Percentiles rank a stretch among this genome's conserved stretches.
phyloP scores from a whole-genome alignment of 2,329 filamentous ascomycete species.

The Scedosporium aurantiacum region DNA sequence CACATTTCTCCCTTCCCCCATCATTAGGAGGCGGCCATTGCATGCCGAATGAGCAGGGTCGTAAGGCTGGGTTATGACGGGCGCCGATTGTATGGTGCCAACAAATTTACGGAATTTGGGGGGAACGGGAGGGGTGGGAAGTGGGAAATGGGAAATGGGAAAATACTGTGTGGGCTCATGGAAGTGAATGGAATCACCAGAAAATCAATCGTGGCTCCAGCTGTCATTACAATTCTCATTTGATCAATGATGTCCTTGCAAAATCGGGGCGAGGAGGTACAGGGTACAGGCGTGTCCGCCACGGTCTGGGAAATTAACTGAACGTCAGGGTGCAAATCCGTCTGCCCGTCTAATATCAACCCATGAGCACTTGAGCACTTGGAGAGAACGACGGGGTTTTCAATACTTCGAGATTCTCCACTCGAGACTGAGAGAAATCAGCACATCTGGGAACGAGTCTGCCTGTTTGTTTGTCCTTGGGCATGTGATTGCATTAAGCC shows the following conservation, averaged over 20 bases:
- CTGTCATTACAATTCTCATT: not conserved
- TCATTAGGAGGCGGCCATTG: not conserved
- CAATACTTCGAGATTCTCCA: not conserved
- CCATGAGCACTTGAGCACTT: too few relatives aligned
- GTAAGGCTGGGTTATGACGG: not conserved
- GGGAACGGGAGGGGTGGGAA: not conserved
- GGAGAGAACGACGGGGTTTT: too few relatives aligned
- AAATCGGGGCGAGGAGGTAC: not conserved
- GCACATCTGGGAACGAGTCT: not conserved
- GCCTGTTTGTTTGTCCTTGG: not conserved
- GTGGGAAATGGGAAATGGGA: not conserved
- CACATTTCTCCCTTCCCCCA: not conserved
- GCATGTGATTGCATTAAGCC: too few relatives aligned
- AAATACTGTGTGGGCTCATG: conserved; percentile 6
- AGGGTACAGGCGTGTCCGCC: not conserved
- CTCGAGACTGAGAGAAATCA: not conserved
- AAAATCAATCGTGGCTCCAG: not conserved
- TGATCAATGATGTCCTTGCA: too few relatives aligned
- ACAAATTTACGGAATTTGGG: not conserved
- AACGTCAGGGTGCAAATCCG: not conserved
- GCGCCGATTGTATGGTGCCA: not conserved
- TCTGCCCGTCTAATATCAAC: not conserved
- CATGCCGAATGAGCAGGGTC: not conserved
- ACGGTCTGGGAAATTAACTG: not conserved
- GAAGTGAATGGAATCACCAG: conserved; percentile 4